Percentiles rank a stretch among this genome's conserved stretches.
Conservation (phyloP, 345 rosid genomes). For the thale cress (Arabidopsis thaliana) region DNA sequence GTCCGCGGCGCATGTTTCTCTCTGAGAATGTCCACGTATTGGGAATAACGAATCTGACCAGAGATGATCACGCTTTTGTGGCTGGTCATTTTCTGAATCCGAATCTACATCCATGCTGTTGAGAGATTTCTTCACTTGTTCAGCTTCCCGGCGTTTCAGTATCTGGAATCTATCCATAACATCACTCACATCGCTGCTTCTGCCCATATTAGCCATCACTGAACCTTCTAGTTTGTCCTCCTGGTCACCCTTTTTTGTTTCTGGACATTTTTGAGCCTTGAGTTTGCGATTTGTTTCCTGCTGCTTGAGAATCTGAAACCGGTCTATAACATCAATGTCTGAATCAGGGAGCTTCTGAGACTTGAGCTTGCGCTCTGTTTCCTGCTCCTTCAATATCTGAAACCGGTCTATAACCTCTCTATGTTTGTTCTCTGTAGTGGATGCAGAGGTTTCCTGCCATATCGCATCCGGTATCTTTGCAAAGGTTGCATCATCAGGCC, state of each 20-base stretch:
- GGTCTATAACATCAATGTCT: slow-evolving; percentile 56
- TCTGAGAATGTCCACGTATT: neutral
- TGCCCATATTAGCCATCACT: slow-evolving; percentile 34
- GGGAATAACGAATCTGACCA: slow-evolving; percentile 18
- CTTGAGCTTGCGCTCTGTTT: slow-evolving; percentile 24
- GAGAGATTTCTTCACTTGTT: slow-evolving; percentile 28
- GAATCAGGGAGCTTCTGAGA: slow-evolving; percentile 28
- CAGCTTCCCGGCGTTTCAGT: slow-evolving; percentile 51
- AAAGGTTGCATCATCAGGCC: slow-evolving; percentile 25
- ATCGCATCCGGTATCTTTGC: slow-evolving; percentile 15
- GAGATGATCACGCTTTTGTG: slow-evolving; percentile 6
- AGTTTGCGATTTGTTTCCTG: slow-evolving; percentile 38
- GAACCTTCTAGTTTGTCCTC: slow-evolving; percentile 37
- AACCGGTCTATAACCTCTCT: slow-evolving; percentile 63
- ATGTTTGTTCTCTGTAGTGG: slow-evolving; percentile 33
- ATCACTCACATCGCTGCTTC: slow-evolving; percentile 51
- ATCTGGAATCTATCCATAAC: slow-evolving; percentile 59
- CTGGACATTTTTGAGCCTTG: slow-evolving; percentile 20
- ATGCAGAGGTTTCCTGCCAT: slow-evolving; percentile 25
- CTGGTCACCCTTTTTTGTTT: slow-evolving; percentile 12
- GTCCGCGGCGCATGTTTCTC: slow-evolving; percentile 16
- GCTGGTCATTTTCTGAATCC: slow-evolving; percentile 28
- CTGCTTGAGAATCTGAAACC: slow-evolving; percentile 54
- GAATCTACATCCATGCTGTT: slow-evolving; percentile 32
- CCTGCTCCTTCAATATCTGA: slow-evolving; percentile 50